Conservation (phyloP, 164 flowering plant genomes). For the Echeveria elegans region DNA sequence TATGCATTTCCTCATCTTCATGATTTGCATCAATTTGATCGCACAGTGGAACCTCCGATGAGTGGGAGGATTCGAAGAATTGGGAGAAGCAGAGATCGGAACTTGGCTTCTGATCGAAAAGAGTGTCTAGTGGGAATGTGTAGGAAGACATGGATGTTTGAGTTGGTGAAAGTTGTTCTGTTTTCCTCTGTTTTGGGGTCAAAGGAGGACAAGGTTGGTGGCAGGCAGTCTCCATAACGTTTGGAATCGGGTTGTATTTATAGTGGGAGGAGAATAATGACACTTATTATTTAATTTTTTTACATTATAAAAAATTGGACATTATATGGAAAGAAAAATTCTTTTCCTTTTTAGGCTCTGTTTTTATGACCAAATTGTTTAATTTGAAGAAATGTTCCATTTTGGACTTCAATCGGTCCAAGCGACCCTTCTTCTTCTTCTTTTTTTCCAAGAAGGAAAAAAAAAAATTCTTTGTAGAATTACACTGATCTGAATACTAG, state of each 20-base stretch:
- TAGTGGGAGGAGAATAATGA: neutral
- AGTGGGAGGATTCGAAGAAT: neutral
- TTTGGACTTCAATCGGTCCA: neutral
- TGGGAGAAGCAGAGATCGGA: neutral
- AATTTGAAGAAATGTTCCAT: neutral
- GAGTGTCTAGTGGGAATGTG: neutral
- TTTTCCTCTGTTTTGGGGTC: neutral
- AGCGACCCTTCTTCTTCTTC: no score
- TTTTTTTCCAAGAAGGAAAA: no score
- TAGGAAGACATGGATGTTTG: conserved; percentile 3
- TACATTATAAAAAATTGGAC: neutral
- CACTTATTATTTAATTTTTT: neutral
- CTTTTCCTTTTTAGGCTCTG: neutral
- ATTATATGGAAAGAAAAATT: neutral
- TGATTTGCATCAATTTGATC: neutral
- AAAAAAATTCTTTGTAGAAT: no score
- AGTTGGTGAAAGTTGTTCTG: neutral
- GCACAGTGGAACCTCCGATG: neutral
- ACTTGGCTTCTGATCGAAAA: neutral
- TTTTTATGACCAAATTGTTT: neutral
- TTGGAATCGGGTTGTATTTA: neutral
- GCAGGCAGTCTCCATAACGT: conserved; percentile 1
- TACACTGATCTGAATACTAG: no score
- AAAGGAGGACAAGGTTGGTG: neutral
- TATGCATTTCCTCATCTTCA: neutral